Percentiles rank a stretch among this genome's conserved stretches.
Conservation (phyloP, 2,329 filamentous ascomycete genomes). For the Lecanicillium sp. region DNA sequence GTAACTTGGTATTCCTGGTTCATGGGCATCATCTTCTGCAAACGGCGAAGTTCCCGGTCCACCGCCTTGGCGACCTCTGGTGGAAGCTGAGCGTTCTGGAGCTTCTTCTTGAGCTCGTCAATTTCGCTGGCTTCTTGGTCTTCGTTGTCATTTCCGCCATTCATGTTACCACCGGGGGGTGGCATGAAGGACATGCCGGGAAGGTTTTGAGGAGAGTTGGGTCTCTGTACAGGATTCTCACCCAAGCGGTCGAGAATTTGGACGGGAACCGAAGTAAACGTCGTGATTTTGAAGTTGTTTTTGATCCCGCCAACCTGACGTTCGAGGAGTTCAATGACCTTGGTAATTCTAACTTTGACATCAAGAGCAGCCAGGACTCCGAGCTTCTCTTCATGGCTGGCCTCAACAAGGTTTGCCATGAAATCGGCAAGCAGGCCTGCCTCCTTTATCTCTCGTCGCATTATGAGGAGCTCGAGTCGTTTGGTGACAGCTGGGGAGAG, state of each 20-base stretch:
- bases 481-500: slow-evolving; percentile 81
- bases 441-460: slow-evolving; percentile 72
- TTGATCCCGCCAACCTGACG: slow-evolving; percentile 80
- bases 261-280: slow-evolving; percentile 61
- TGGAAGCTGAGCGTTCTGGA: slow-evolving; percentile 74
- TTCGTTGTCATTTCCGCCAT: slow-evolving; percentile 48
- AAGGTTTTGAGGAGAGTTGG: slow-evolving; percentile 32
- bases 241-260: slow-evolving; percentile 53
- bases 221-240: slow-evolving; percentile 31
- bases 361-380: slow-evolving; percentile 76
- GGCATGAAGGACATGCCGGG: slow-evolving; percentile 32
- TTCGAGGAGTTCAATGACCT: slow-evolving; percentile 77
- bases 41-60: slow-evolving; percentile 76
- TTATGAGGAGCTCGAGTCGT: slow-evolving; percentile 81
- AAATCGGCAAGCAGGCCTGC: slow-evolving; percentile 88
- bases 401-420: slow-evolving; percentile 89
- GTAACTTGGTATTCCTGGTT: slow-evolving; percentile 95
- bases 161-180: slow-evolving; percentile 26
- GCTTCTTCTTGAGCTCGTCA: slow-evolving; percentile 82
- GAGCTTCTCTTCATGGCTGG: slow-evolving; percentile 85
- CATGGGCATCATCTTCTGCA: slow-evolving; percentile 93
- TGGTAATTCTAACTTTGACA: slow-evolving; percentile 69
- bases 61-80: slow-evolving; percentile 86
- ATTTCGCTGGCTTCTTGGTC: slow-evolving; percentile 85
- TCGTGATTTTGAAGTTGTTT: slow-evolving; percentile 78